A percentile compares a stretch with the other conserved stretches of the same genome.
These are phyloP conservation scores for Sonneratia caseolaris DNA, from an alignment of 345 rosid genomes.

Conservation along the genomic window DNA sequence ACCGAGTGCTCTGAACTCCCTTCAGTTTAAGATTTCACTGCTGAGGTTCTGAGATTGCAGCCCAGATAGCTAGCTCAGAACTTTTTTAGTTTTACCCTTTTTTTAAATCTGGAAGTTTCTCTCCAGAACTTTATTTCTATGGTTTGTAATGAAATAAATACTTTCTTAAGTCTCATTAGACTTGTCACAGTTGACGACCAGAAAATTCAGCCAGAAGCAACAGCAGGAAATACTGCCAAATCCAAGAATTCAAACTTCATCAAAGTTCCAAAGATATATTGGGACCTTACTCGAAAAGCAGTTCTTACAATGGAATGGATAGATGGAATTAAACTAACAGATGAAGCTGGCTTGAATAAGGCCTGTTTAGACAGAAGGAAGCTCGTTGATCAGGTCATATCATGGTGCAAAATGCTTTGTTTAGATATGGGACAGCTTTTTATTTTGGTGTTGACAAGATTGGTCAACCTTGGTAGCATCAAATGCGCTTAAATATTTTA, in stretches of 20 bases:
- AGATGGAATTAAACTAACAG: conserved; percentile 90
- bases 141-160: background rate
- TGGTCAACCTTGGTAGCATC: background rate
- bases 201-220: conserved; percentile 19
- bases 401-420: background rate
- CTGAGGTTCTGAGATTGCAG: background rate
- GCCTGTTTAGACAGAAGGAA: conserved; percentile 60
- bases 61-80: background rate
- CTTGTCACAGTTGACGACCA: conserved; percentile 31
- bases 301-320: conserved; percentile 99
- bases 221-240: conserved; percentile 19
- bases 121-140: background rate
- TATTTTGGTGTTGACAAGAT: background rate
- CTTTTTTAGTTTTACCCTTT: background rate
- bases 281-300: conserved; percentile 66
- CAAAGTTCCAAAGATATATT: conserved; percentile 85
- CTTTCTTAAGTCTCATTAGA: background rate
- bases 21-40: background rate
- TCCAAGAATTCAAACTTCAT: conserved; percentile 34
- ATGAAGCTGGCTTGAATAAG: conserved; percentile 41
- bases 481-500: background rate
- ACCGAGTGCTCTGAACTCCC: background rate
- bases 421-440: background rate
- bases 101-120: background rate
- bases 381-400: conserved; percentile 73